phyloP scores from a whole-genome alignment of 371 early-diverging fungal species.

The Rhizopus stolonifer region DNA sequence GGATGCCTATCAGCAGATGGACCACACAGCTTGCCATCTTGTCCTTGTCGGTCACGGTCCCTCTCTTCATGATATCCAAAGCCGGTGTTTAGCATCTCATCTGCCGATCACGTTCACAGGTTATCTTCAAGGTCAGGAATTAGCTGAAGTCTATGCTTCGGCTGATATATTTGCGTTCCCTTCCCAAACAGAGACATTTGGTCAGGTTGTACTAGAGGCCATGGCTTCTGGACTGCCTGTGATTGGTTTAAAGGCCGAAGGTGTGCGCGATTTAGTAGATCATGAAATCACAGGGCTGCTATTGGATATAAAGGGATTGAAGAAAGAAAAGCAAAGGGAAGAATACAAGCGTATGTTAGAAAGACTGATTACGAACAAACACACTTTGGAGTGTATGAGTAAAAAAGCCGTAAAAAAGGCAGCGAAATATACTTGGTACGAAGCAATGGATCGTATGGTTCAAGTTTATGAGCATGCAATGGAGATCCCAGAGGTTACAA shows the following conservation, averaged over 20 bases:
- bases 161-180: conserved; percentile 54
- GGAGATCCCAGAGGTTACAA: not conserved
- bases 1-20: conserved; percentile 42
- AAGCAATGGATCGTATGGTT: conserved; percentile 49
- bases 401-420: conserved; percentile 25
- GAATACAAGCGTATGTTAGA: conserved; percentile 26
- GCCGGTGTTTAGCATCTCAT: conserved; percentile 12
- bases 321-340: too few relatives aligned
- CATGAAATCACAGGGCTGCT: conserved; percentile 42
- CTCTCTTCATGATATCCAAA: conserved; percentile 37
- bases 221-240: conserved; percentile 52
- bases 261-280: conserved; percentile 44
- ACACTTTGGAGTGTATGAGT: conserved; percentile 17
- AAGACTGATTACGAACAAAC: conserved; percentile 18
- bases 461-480: conserved; percentile 34
- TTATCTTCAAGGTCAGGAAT: conserved; percentile 35
- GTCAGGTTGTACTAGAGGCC: conserved; percentile 49
- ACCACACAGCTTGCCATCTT: conserved; percentile 41
- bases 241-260: conserved; percentile 42
- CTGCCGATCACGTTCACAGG: conserved; percentile 50
- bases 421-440: conserved; percentile 43
- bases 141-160: conserved; percentile 46
- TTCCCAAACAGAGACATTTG: conserved; percentile 50
- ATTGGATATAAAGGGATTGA: conserved; percentile 28
- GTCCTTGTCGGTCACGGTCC: conserved; percentile 56